phyloP scores from a whole-genome alignment of 1,139 yeast genomes.

The Groenewaldozyma sp. region DNA sequence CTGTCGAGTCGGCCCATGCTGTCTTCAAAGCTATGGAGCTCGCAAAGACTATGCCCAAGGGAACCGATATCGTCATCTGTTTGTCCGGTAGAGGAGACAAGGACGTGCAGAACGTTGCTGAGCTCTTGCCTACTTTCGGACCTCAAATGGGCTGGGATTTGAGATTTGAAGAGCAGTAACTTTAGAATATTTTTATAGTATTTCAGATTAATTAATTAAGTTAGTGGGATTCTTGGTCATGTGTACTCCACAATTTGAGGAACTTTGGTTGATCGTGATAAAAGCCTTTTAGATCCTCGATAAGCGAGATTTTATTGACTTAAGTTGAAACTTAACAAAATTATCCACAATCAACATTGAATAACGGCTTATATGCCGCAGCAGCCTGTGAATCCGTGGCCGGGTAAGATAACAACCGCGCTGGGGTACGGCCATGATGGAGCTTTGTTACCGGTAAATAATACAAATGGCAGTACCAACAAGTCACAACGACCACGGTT shows the following conservation, averaged over 20 bases:
- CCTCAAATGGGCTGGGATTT: constrained; percentile 93
- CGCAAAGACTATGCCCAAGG: constrained; percentile 76
- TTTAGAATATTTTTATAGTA: too few species aligned
- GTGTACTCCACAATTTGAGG: too few species aligned
- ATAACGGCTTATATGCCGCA: too few species aligned
- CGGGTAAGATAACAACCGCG: background rate
- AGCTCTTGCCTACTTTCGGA: constrained; percentile 79
- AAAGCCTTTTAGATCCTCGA: too few species aligned
- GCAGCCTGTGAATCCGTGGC: background rate
- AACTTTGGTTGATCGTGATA: too few species aligned
- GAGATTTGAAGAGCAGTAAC: constrained; percentile 48
- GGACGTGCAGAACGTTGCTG: constrained; percentile 97
- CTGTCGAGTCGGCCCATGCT: constrained; percentile 95
- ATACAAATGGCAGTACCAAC: background rate
- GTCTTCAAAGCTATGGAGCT: constrained; percentile 81
- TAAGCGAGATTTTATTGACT: too few species aligned
- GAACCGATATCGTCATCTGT: constrained; percentile 74
- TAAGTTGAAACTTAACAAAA: too few species aligned
- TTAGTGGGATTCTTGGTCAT: too few species aligned
- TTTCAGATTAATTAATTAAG: too few species aligned
- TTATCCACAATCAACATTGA: too few species aligned
- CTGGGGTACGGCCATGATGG: constrained; percentile 2
- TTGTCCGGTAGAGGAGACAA: constrained; percentile 98
- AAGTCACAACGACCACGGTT: background rate
- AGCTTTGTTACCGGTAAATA: constrained; percentile 1